Conservation (phyloP, 208 protist genomes). For the Paratrypanosoma confusum region DNA sequence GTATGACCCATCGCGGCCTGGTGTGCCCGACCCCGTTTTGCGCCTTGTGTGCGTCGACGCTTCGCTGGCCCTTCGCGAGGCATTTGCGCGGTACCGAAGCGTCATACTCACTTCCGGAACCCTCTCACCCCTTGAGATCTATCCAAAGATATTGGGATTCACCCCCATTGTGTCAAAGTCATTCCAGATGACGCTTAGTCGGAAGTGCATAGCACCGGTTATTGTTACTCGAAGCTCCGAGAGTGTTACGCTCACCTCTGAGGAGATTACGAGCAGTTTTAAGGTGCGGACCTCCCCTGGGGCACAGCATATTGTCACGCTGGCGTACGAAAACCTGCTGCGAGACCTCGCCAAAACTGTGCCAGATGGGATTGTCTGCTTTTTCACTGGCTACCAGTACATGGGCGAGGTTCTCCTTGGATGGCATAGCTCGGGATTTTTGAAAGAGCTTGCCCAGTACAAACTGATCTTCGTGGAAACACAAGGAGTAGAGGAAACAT, state of each 20-base stretch:
- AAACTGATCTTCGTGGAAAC: conserved; percentile 99
- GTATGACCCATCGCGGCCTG: conserved; percentile 81
- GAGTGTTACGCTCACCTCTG: conserved; percentile 76
- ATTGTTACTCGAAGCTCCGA: conserved; percentile 85
- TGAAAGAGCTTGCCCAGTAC: conserved; percentile 87
- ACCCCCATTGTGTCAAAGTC: conserved; percentile 83
- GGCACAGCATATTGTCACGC: conserved; percentile 85
- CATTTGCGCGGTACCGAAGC: conserved; percentile 90
- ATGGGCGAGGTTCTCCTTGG: conserved; percentile 88
- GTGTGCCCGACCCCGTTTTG: conserved; percentile 82
- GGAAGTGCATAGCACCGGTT: conserved; percentile 93
- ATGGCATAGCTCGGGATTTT: conserved; percentile 89
- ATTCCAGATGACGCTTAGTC: conserved; percentile 93
- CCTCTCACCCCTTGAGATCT: conserved; percentile 98
- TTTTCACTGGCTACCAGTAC: conserved; percentile 95
- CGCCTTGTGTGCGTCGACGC: conserved; percentile 94
- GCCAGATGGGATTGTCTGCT: conserved; percentile 98
- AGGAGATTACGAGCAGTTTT: conserved; percentile 86
- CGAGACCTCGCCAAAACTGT: conserved; percentile 90
- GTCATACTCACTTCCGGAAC: conserved; percentile 98
- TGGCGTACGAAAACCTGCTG: conserved; percentile 94
- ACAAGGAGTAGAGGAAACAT: conserved; percentile 94
- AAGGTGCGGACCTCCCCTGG: conserved; percentile 69
- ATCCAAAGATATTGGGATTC: conserved; percentile 98
- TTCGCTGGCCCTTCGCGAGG: conserved; percentile 93